phyloP scores from a whole-genome alignment of 179 eudicot genomes.

The Silene noctiflora region DNA sequence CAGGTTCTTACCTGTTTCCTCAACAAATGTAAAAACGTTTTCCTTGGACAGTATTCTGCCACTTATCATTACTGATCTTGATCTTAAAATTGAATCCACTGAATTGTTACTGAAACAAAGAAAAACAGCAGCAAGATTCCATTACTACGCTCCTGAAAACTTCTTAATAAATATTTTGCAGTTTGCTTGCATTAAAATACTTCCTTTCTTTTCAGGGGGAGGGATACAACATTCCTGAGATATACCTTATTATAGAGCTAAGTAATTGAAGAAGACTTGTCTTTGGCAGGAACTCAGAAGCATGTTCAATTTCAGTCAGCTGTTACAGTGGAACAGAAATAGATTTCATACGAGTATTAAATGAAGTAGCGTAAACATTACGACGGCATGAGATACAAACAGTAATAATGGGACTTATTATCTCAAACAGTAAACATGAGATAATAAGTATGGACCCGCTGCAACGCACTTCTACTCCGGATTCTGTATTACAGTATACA shows the following conservation, averaged over 20 bases:
- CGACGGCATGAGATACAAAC: not conserved
- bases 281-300: constrained; percentile 64
- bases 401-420: too few species aligned
- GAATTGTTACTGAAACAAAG: constrained; percentile 44
- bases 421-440: too few species aligned
- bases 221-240: not conserved
- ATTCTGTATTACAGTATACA: not conserved
- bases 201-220: not conserved
- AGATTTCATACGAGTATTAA: not conserved
- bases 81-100: constrained; percentile 62
- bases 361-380: not conserved
- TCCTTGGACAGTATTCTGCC: constrained; percentile 86
- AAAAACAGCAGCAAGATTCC: not conserved
- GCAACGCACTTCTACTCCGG: not conserved
- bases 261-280: constrained; percentile 68
- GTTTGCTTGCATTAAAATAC: not conserved
- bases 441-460: not conserved
- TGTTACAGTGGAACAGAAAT: constrained; percentile 26
- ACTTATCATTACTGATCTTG: constrained; percentile 80
- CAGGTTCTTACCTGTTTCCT: constrained; percentile 55
- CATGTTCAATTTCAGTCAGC: constrained; percentile 75
- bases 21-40: constrained; percentile 40
- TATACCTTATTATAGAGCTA: constrained; percentile 66
- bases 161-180: not conserved
- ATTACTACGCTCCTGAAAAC: not conserved